Evolutionary conservation across 1,284 basidiomycete genomes (phyloP).

Genomic region (Cystobasidium pallidum): DNA sequence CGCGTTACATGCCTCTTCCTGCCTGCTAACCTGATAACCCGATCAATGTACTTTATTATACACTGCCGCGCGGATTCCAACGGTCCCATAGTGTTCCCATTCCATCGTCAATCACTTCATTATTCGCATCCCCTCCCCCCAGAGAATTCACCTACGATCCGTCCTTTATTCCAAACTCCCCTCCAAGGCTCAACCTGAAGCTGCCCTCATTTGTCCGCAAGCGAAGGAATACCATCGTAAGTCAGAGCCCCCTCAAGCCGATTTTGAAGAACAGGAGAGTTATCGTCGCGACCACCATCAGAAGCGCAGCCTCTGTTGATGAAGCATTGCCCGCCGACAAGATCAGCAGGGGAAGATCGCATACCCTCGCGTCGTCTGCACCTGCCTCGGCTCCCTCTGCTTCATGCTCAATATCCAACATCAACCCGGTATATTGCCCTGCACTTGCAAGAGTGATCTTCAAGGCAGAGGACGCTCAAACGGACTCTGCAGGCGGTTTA

Average conservation of each 20-base stretch:
- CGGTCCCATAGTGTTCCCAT: constrained; percentile 27
- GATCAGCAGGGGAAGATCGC: constrained; percentile 1
- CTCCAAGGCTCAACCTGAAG: constrained; percentile 29
- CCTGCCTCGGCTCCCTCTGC: constrained; percentile 1
- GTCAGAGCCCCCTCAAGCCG: constrained; percentile 6
- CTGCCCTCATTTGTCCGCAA: constrained; percentile 30
- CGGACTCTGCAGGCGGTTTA: neutral
- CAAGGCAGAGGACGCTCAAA: neutral
- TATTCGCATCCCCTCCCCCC: constrained; percentile 20
- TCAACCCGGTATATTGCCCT: constrained; percentile 37
- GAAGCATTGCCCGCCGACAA: neutral
- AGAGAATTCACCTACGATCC: constrained; percentile 36
- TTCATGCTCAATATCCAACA: neutral
- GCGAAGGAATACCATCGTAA: constrained; percentile 4
- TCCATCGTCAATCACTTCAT: constrained; percentile 16
- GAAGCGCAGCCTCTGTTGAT: neutral
- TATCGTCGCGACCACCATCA: neutral
- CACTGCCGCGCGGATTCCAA: neutral
- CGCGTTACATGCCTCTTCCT: neutral
- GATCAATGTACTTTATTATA: no score
- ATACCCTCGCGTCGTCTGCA: constrained; percentile 9
- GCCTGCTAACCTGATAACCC: constrained; percentile 4
- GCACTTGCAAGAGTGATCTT: constrained; percentile 26
- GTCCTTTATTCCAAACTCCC: constrained; percentile 32
- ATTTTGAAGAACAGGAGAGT: constrained; percentile 30